Percentiles rank a stretch among this genome's conserved stretches.
These are phyloP conservation scores for Rhodotorula sp. DNA, from an alignment of 1,284 basidiomycete species.

Conservation along the genomic window DNA sequence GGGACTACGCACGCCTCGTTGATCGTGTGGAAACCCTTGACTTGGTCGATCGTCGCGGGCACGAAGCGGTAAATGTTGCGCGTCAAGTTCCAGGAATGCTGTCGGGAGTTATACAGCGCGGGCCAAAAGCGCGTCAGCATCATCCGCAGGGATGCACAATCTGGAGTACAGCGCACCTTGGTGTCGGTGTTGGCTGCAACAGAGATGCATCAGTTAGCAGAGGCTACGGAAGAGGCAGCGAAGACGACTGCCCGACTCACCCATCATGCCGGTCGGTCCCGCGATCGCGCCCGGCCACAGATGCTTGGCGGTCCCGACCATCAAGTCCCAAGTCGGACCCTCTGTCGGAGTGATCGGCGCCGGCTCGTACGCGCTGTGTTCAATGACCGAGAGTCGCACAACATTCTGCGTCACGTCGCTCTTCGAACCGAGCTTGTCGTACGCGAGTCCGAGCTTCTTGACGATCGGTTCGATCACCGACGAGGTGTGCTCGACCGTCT, in stretches of 20 bases:
- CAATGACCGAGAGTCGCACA: conserved; percentile 16
- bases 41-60: conserved; percentile 49
- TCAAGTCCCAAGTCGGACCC: conserved; percentile 53
- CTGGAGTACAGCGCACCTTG: conserved; percentile 11
- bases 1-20: conserved; percentile 46
- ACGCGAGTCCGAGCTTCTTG: conserved; percentile 56
- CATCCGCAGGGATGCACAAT: not conserved
- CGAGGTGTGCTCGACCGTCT: conserved; percentile 54
- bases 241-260: conserved; percentile 45
- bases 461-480: conserved; percentile 54
- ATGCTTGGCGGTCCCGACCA: conserved; percentile 57
- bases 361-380: conserved; percentile 55
- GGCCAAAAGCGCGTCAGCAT: not conserved
- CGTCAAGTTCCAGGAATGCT: conserved; percentile 56
- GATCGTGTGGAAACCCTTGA: conserved; percentile 63
- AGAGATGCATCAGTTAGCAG: not conserved
- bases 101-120: conserved; percentile 16
- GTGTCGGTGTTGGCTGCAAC: conserved; percentile 53
- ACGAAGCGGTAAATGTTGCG: conserved; percentile 57
- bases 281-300: conserved; percentile 53
- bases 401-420: conserved; percentile 2
- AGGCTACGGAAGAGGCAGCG: conserved; percentile 7
- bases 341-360: conserved; percentile 57
- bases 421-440: conserved; percentile 53
- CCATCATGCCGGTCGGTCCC: conserved; percentile 58